These are phyloP conservation scores for Hypoxylon lienhwacheense DNA, from an alignment of 495 filamentous ascomycete genomes.

Conservation along the genomic window DNA sequence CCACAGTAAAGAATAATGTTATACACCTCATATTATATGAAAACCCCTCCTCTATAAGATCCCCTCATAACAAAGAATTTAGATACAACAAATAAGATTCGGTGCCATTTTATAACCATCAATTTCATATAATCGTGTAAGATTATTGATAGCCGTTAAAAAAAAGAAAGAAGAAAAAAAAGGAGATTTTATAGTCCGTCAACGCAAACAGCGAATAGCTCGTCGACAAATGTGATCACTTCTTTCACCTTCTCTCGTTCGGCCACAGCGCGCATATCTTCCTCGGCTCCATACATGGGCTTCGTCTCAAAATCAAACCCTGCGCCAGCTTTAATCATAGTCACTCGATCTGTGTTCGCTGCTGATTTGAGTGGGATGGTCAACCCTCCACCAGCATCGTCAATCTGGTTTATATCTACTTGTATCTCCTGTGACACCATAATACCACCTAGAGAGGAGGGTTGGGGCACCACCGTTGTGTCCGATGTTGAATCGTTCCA, in stretches of 20 bases:
- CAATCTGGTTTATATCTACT: conserved; percentile 48
- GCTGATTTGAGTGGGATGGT: conserved; percentile 4
- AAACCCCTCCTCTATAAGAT: no score
- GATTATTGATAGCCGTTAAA: background rate
- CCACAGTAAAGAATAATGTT: no score
- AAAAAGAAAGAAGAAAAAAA: background rate
- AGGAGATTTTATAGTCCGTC: conserved; percentile 24
- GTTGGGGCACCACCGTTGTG: background rate
- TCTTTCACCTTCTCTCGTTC: conserved; percentile 34
- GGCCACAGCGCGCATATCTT: conserved; percentile 12
- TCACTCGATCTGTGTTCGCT: conserved; percentile 18
- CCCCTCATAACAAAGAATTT: no score
- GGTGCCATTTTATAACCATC: background rate
- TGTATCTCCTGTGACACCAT: conserved; percentile 57
- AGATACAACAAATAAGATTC: background rate
- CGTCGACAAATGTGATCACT: conserved; percentile 45
- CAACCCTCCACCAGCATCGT: conserved; percentile 12
- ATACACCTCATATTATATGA: no score
- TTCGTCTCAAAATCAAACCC: conserved; percentile 21
- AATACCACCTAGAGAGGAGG: conserved; percentile 50
- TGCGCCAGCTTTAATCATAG: conserved; percentile 21
- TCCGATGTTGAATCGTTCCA: conserved; percentile 12
- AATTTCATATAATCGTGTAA: background rate
- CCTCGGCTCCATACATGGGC: conserved; percentile 9
- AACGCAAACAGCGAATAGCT: conserved; percentile 42